These are phyloP conservation scores for Andrographis paniculata DNA, from an alignment of 305 asterid genomes.

Conservation along the genomic window DNA sequence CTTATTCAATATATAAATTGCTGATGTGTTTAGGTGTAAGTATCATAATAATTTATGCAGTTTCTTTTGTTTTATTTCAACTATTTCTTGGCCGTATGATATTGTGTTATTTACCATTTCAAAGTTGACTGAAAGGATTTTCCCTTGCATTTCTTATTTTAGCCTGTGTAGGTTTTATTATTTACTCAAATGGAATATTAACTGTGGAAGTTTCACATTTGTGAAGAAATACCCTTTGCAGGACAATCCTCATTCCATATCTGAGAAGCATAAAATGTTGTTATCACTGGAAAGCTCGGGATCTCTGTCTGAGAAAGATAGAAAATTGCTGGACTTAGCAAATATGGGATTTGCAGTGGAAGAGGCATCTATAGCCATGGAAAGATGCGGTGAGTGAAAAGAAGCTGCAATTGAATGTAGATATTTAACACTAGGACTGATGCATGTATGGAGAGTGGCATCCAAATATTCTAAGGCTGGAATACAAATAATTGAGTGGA, in stretches of 20 bases:
- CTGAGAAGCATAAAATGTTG: conserved; percentile 48
- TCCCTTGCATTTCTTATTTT: conserved; percentile 8
- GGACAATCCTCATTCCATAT: conserved; percentile 28
- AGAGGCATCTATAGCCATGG: conserved; percentile 66
- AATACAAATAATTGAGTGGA: background rate
- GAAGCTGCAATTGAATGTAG: background rate
- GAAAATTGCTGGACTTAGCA: conserved; percentile 32
- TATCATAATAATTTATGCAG: conserved; percentile 2
- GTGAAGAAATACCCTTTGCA: conserved; percentile 23
- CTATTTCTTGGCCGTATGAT: no score
- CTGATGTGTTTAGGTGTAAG: conserved; percentile 13
- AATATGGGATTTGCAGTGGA: conserved; percentile 73
- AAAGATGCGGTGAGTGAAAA: conserved; percentile 64
- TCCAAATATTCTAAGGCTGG: background rate
- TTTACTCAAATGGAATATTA: background rate
- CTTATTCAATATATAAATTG: background rate
- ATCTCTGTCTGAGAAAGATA: conserved; percentile 43
- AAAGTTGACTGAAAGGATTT: conserved; percentile 4
- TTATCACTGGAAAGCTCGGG: conserved; percentile 26
- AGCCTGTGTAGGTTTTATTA: background rate
- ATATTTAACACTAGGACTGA: background rate
- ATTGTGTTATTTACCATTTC: no score
- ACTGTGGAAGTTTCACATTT: conserved; percentile 1
- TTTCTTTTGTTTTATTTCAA: conserved; percentile 4
- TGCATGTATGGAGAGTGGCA: background rate